Evolutionary conservation across 2,329 filamentous ascomycete genomes (phyloP).

Genomic region (Pyrenochaeta sp.): DNA sequence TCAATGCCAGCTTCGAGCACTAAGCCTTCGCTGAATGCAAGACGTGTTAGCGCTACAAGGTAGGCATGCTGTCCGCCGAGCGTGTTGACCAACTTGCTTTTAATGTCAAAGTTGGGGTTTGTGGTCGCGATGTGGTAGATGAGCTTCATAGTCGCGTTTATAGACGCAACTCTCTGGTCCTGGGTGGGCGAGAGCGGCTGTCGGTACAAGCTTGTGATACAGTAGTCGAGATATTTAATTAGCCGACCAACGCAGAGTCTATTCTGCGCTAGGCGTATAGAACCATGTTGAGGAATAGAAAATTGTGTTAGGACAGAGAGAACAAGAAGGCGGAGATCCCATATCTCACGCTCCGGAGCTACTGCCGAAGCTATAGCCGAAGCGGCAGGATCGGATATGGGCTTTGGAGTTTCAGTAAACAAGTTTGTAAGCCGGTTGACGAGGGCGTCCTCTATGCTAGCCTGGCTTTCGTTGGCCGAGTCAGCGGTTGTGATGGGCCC

Average conservation of each 20-base stretch:
- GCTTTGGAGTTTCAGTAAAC: conserved; percentile 64
- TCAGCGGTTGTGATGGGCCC: conserved; percentile 68
- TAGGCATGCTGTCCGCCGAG: conserved; percentile 83
- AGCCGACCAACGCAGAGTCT: conserved; percentile 76
- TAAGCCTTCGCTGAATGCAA: conserved; percentile 85
- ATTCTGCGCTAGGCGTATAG: conserved; percentile 72
- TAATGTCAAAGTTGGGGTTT: conserved; percentile 73
- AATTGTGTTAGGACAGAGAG: conserved; percentile 64
- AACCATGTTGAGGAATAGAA: conserved; percentile 66
- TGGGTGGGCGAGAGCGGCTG: conserved; percentile 45
- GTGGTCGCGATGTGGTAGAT: conserved; percentile 66
- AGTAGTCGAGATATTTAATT: conserved; percentile 77
- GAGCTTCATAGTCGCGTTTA: conserved; percentile 69
- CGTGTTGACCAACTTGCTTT: conserved; percentile 73
- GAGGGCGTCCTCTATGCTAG: conserved; percentile 55
- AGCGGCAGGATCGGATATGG: conserved; percentile 32
- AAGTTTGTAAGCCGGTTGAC: conserved; percentile 71
- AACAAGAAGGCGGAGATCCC: conserved; percentile 57
- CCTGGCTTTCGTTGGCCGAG: conserved; percentile 44
- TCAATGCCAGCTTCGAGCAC: conserved; percentile 80
- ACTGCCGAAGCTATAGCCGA: conserved; percentile 9
- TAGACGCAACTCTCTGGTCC: conserved; percentile 55
- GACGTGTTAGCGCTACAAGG: conserved; percentile 77
- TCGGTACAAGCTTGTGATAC: conserved; percentile 68
- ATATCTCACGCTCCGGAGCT: conserved; percentile 48